Evolutionary conservation across 23 red algal genomes (phyloP).

Genomic region (Chondrus crispus): DNA sequence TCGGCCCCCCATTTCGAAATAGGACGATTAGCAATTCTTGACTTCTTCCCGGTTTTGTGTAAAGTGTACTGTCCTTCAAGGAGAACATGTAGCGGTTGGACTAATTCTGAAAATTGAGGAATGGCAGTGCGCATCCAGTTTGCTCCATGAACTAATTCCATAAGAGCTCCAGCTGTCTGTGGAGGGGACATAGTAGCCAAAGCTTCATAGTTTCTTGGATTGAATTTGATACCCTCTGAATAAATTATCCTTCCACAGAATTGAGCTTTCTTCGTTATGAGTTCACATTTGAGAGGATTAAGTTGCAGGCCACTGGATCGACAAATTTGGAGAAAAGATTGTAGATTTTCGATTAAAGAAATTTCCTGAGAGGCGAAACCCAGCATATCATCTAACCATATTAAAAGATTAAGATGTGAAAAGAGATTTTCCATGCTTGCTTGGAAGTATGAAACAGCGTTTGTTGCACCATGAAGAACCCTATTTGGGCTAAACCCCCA

Average conservation of each 20-base stretch:
- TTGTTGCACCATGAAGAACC: conserved; percentile 15
- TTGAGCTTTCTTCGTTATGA: background rate
- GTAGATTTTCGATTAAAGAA: background rate
- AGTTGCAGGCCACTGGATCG: background rate
- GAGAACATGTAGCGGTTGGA: background rate
- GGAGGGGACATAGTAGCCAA: background rate
- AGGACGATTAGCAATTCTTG: background rate
- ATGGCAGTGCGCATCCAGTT: conserved; percentile 35
- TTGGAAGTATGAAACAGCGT: conserved; percentile 30
- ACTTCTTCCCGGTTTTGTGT: conserved; percentile 10
- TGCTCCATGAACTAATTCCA: conserved; percentile 23
- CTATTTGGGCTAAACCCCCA: background rate
- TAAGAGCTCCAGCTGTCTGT: conserved; percentile 10
- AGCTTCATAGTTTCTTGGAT: conserved; percentile 8
- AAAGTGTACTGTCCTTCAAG: background rate
- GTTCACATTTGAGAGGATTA: conserved; percentile 18
- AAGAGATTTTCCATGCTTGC: background rate
- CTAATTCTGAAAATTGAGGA: background rate
- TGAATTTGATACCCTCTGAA: background rate
- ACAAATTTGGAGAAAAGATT: background rate
- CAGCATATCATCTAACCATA: conserved; percentile 19
- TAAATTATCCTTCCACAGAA: conserved; percentile 1
- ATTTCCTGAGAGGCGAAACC: background rate
- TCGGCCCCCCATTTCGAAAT: background rate
- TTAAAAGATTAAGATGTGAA: background rate